A percentile compares a stretch with the other conserved stretches of the same genome.
Evolutionary conservation across 192 early-diverging fungal genomes (phyloP).

Genomic region (Oehlia diaphana): DNA sequence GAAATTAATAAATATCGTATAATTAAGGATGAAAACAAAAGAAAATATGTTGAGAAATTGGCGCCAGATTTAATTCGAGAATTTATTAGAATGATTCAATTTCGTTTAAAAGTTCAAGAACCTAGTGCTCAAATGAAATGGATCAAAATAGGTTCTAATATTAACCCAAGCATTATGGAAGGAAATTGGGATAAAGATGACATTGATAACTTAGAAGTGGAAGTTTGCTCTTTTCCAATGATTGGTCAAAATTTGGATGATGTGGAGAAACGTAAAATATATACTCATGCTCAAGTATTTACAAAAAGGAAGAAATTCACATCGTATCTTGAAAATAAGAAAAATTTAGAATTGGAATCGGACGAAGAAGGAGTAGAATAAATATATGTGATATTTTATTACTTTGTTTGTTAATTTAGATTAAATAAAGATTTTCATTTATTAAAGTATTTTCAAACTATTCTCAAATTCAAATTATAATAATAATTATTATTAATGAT

Average conservation of each 20-base stretch:
- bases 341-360: too few species aligned
- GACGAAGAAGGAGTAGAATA: too few species aligned
- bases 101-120: not conserved
- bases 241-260: not conserved
- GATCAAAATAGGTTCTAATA: not conserved
- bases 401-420: too few species aligned
- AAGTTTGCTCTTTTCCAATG: not conserved
- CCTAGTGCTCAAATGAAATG: not conserved
- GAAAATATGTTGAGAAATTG: not conserved
- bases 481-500: too few species aligned
- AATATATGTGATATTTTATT: too few species aligned
- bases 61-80: not conserved
- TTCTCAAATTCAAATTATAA: too few species aligned
- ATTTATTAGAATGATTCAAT: not conserved
- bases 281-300: not conserved
- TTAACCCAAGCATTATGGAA: not conserved
- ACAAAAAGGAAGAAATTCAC: not conserved
- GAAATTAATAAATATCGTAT: conserved; percentile 4
- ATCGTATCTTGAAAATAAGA: too few species aligned
- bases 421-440: too few species aligned
- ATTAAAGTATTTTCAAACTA: too few species aligned
- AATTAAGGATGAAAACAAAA: not conserved
- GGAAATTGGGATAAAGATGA: not conserved
- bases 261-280: not conserved
- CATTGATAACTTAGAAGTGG: not conserved